Conservation (phyloP, 208 protist genomes). For the Acanthamoeba healyi region DNA sequence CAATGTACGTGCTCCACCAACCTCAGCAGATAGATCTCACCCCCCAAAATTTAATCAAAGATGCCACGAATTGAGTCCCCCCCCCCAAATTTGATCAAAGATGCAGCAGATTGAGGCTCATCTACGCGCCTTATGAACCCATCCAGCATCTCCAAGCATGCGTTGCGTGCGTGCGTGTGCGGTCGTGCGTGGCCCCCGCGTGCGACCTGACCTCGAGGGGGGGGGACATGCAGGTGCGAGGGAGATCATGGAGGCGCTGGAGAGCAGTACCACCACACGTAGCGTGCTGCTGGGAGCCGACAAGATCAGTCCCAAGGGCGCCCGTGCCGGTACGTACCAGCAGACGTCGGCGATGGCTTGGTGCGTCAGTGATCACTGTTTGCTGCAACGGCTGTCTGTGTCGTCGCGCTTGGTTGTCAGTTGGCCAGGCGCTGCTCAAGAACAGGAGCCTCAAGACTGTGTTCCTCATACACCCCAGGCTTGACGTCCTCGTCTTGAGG, state of each 20-base stretch:
- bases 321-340: not conserved
- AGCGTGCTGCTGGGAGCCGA: constrained; percentile 44
- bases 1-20: too few relatives aligned
- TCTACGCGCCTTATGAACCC: too few relatives aligned
- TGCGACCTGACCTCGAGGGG: not conserved
- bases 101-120: too few relatives aligned
- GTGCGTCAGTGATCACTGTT: not conserved
- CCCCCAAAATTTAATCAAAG: too few relatives aligned
- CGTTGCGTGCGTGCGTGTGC: too few relatives aligned
- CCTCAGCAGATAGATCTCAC: too few relatives aligned
- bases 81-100: too few relatives aligned
- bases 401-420: not conserved
- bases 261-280: not conserved
- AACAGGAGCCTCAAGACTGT: constrained; percentile 48
- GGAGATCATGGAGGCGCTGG: not conserved
- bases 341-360: not conserved
- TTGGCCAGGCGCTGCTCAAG: constrained; percentile 1
- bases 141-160: too few relatives aligned
- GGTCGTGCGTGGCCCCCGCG: not conserved
- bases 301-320: constrained; percentile 18
- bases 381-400: not conserved
- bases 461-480: not conserved
- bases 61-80: too few relatives aligned
- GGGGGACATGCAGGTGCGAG: not conserved
- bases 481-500: not conserved